Percentiles rank a stretch among this genome's conserved stretches.
These are phyloP conservation scores for Cubamyces lactineus DNA, from an alignment of 768 basidiomycete species.

Conservation along the genomic window DNA sequence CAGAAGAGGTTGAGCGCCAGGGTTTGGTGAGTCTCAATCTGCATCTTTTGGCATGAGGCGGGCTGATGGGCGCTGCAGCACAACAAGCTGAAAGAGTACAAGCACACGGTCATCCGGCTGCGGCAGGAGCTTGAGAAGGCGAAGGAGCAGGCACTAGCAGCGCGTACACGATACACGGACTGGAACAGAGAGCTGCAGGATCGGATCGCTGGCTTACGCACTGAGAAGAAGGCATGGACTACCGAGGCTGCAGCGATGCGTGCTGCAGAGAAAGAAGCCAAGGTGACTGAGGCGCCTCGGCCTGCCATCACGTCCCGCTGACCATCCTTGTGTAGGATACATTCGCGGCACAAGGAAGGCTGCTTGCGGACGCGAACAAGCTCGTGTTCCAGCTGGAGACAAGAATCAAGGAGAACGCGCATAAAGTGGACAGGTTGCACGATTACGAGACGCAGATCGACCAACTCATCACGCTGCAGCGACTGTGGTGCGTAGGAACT, in stretches of 20 bases:
- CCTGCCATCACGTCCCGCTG: background rate
- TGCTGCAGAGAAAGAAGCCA: conserved; percentile 69
- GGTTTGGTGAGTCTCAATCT: conserved; percentile 57
- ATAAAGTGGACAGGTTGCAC: conserved; percentile 76
- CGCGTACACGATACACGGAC: conserved; percentile 79
- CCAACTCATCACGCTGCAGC: conserved; percentile 75
- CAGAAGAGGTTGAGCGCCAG: conserved; percentile 82
- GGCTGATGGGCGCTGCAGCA: conserved; percentile 48
- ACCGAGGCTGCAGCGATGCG: conserved; percentile 69
- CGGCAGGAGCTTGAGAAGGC: conserved; percentile 74
- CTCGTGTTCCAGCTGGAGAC: conserved; percentile 76
- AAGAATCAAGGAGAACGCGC: conserved; percentile 73
- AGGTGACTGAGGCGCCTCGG: conserved; percentile 42
- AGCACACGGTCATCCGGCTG: conserved; percentile 64
- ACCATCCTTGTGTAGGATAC: conserved; percentile 49
- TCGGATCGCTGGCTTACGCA: conserved; percentile 71
- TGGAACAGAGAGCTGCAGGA: conserved; percentile 85
- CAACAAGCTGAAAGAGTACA: conserved; percentile 81
- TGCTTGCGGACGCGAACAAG: conserved; percentile 68
- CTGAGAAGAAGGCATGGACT: conserved; percentile 80
- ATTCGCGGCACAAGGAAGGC: conserved; percentile 67
- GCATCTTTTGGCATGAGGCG: background rate
- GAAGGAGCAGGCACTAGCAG: conserved; percentile 69
- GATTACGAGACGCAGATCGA: conserved; percentile 91
- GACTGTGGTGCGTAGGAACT: conserved; percentile 64